phyloP scores from a whole-genome alignment of 371 early-diverging fungal species.

The Rhizomucor miehei region DNA sequence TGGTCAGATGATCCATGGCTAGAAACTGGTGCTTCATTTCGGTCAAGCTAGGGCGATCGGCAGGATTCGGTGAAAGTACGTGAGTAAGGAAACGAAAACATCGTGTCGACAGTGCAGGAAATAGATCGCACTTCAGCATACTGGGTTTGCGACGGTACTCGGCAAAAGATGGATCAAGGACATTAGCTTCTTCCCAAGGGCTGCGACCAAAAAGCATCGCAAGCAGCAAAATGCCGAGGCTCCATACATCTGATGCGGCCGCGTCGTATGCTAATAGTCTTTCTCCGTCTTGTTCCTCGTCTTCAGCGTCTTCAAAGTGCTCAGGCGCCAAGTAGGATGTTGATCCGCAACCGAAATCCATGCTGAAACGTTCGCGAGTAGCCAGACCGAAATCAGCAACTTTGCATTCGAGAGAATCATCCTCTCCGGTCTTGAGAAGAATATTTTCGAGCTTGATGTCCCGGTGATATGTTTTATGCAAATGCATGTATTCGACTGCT shows the following conservation, averaged over 20 bases:
- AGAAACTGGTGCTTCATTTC: slow-evolving; percentile 35
- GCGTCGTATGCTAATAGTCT: slow-evolving; percentile 52
- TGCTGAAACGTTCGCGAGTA: slow-evolving; percentile 65
- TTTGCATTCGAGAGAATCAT: slow-evolving; percentile 54
- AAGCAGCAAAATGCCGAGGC: slow-evolving; percentile 71
- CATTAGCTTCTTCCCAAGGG: slow-evolving; percentile 73
- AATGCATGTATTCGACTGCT: slow-evolving; percentile 56
- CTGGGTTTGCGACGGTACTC: slow-evolving; percentile 52
- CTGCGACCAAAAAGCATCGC: slow-evolving; percentile 76
- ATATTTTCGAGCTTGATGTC: slow-evolving; percentile 84
- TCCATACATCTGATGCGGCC: slow-evolving; percentile 76
- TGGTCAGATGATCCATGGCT: slow-evolving; percentile 21
- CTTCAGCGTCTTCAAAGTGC: slow-evolving; percentile 57
- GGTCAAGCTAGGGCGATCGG: slow-evolving; percentile 33
- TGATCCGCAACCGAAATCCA: slow-evolving; percentile 79
- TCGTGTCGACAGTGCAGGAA: slow-evolving; percentile 13
- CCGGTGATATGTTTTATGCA: slow-evolving; percentile 63
- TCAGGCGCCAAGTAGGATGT: slow-evolving; percentile 69
- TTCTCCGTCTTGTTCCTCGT: slow-evolving; percentile 13
- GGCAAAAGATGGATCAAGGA: slow-evolving; percentile 49
- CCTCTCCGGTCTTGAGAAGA: slow-evolving; percentile 38
- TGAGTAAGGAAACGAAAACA: slow-evolving; percentile 33
- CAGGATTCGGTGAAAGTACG: slow-evolving; percentile 23
- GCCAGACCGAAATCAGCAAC: slow-evolving; percentile 88
- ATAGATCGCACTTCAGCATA: background rate